Conservation (phyloP, 768 basidiomycete genomes). For the Phlegmacium glaucopus region DNA sequence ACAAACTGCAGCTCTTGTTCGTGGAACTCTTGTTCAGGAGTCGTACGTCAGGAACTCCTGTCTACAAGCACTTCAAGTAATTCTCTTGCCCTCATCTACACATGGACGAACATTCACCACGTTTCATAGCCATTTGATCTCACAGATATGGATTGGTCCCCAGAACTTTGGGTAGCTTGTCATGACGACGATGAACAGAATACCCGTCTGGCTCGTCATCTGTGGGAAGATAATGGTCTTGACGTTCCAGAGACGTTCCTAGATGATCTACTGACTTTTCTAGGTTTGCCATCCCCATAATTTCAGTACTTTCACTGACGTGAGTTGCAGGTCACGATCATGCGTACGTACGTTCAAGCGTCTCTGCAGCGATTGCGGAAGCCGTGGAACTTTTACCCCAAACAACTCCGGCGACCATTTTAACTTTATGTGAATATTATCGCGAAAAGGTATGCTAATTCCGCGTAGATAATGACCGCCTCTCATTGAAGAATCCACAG, state of each 20-base stretch:
- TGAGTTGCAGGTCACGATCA: slow-evolving; percentile 63
- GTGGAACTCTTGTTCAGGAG: slow-evolving; percentile 80
- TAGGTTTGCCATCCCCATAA: slow-evolving; percentile 49
- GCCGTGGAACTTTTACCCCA: slow-evolving; percentile 73
- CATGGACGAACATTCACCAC: slow-evolving; percentile 4
- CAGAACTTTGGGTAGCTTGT: slow-evolving; percentile 81
- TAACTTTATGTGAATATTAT: slow-evolving; percentile 66
- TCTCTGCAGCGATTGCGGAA: slow-evolving; percentile 71
- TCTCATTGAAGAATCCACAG: slow-evolving; percentile 29
- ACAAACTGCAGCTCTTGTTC: slow-evolving; percentile 66
- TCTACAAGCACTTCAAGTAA: slow-evolving; percentile 86
- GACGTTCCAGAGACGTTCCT: slow-evolving; percentile 75
- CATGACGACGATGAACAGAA: slow-evolving; percentile 90
- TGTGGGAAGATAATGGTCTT: slow-evolving; percentile 96
- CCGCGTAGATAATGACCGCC: neutral
- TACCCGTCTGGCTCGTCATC: slow-evolving; percentile 67
- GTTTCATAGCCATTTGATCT: slow-evolving; percentile 78
- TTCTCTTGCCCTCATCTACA: neutral
- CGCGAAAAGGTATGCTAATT: slow-evolving; percentile 64
- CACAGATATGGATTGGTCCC: slow-evolving; percentile 92
- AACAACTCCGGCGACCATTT: slow-evolving; percentile 42
- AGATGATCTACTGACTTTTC: slow-evolving; percentile 52
- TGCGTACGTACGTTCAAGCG: slow-evolving; percentile 72
- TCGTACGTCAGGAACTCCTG: slow-evolving; percentile 85
- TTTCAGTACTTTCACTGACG: neutral